A percentile compares a stretch with the other conserved stretches of the same genome.
Conservation (phyloP, 129 eudicot species). For the Flaveria brownii region DNA sequence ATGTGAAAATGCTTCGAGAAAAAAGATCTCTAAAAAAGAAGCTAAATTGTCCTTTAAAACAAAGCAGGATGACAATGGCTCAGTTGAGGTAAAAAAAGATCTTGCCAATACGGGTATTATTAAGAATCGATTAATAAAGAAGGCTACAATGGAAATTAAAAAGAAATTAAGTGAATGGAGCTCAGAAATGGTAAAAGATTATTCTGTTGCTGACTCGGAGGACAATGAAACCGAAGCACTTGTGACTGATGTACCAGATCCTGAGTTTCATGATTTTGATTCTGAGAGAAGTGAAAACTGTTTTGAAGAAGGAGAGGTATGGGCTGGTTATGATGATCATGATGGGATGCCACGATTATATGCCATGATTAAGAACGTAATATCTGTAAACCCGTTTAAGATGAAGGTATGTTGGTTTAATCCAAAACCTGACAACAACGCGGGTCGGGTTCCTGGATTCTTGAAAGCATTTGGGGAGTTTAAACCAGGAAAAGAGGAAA, state of each 20-base stretch:
- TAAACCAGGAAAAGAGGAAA: conserved; percentile 50
- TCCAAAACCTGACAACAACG: conserved; percentile 33
- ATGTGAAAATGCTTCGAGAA: conserved; percentile 52
- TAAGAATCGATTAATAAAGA: conserved; percentile 46
- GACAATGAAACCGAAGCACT: background rate
- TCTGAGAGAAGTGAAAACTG: conserved; percentile 47
- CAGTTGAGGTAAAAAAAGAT: conserved; percentile 28
- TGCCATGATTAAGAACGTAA: conserved; percentile 58
- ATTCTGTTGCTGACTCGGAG: background rate
- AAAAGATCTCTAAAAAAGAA: conserved; percentile 45
- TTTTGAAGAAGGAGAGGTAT: conserved; percentile 61
- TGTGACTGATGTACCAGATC: conserved; percentile 50
- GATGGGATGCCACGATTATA: conserved; percentile 90
- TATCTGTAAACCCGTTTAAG: conserved; percentile 64
- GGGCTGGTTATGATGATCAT: conserved; percentile 73
- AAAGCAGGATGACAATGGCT: conserved; percentile 35
- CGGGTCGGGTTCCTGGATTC: background rate
- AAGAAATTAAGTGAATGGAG: conserved; percentile 46
- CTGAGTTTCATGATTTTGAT: conserved; percentile 74
- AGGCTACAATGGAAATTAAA: conserved; percentile 54
- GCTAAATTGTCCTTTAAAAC: conserved; percentile 31
- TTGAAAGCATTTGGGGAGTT: conserved; percentile 67
- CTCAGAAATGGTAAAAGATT: conserved; percentile 29
- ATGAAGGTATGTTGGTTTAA: conserved; percentile 65
- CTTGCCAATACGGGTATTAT: conserved; percentile 22